Evolutionary conservation across 345 rosid genomes (phyloP).

Genomic region (Lepidium didymum): DNA sequence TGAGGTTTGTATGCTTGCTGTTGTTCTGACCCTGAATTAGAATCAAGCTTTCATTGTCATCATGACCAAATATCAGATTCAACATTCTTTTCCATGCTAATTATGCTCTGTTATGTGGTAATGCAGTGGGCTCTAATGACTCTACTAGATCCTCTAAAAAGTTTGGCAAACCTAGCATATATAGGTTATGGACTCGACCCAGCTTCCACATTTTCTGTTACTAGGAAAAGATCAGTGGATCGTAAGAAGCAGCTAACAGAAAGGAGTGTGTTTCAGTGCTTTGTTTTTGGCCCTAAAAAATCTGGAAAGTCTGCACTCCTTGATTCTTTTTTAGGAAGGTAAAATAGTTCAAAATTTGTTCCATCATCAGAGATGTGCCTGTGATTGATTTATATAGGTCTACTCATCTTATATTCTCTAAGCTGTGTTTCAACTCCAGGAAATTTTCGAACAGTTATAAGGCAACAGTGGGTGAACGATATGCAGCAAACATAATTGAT

Average conservation of each 20-base stretch:
- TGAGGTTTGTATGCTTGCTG: constrained; percentile 41
- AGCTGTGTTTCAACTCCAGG: constrained; percentile 38
- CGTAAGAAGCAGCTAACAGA: constrained; percentile 69
- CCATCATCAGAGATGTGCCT: neutral
- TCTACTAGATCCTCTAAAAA: constrained; percentile 43
- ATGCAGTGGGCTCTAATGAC: constrained; percentile 86
- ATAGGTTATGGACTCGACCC: constrained; percentile 65
- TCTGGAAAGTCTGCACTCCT: constrained; percentile 69
- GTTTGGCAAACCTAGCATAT: constrained; percentile 67
- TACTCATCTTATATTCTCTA: constrained; percentile 1
- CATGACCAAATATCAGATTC: constrained; percentile 3
- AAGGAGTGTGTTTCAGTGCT: constrained; percentile 62
- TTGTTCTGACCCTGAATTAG: neutral
- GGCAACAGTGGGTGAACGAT: constrained; percentile 40
- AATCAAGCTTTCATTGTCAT: constrained; percentile 9
- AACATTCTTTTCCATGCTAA: constrained; percentile 10
- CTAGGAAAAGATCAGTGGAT: constrained; percentile 58
- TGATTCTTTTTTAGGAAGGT: constrained; percentile 72
- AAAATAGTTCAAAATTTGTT: neutral
- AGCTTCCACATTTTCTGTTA: constrained; percentile 50
- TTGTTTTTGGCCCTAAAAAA: constrained; percentile 65
- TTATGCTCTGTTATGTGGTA: constrained; percentile 18
- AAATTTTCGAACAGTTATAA: constrained; percentile 44
- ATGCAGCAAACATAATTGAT: constrained; percentile 56
- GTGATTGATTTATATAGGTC: neutral